These are phyloP conservation scores for Tylopilus subfusipes DNA, from an alignment of 768 basidiomycete genomes.

Conservation along the genomic window DNA sequence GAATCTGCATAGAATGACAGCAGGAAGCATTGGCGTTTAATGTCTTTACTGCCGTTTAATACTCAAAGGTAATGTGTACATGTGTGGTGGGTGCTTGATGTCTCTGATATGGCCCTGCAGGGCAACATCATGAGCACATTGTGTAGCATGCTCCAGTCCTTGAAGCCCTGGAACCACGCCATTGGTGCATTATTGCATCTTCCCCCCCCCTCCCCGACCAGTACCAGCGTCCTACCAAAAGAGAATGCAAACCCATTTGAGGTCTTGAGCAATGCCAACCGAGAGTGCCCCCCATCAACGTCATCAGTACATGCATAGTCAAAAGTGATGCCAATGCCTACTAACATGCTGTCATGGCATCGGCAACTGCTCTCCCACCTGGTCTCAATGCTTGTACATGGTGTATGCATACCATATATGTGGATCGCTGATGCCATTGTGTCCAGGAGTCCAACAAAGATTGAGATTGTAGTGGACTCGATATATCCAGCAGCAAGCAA, in stretches of 20 bases:
- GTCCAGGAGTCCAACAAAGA: conserved; percentile 61
- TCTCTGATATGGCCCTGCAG: conserved; percentile 34
- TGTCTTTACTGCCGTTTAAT: conserved; percentile 66
- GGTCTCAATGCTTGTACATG: conserved; percentile 54
- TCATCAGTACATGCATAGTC: conserved; percentile 5
- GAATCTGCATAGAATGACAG: conserved; percentile 52
- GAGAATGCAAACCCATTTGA: conserved; percentile 56
- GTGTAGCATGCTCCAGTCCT: conserved; percentile 58
- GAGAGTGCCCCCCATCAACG: conserved; percentile 23
- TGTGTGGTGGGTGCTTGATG: neutral
- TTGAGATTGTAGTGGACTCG: conserved; percentile 56
- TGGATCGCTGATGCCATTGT: conserved; percentile 49
- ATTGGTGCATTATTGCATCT: conserved; percentile 64
- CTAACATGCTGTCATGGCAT: conserved; percentile 71
- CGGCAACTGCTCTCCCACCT: conserved; percentile 71
- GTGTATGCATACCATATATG: conserved; percentile 67
- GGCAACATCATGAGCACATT: conserved; percentile 58
- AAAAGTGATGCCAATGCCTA: conserved; percentile 25
- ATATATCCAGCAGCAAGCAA: conserved; percentile 22
- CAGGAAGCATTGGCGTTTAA: conserved; percentile 69
- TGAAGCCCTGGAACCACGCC: conserved; percentile 81
- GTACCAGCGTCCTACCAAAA: conserved; percentile 23
- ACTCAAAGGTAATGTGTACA: conserved; percentile 46
- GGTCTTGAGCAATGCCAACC: conserved; percentile 35
- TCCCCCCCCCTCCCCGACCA: conserved; percentile 37